Evolutionary conservation across 345 rosid genomes (phyloP), one percentile per base, ranked within the genome.

Genomic region (Stellera chamaejasme): DNA sequence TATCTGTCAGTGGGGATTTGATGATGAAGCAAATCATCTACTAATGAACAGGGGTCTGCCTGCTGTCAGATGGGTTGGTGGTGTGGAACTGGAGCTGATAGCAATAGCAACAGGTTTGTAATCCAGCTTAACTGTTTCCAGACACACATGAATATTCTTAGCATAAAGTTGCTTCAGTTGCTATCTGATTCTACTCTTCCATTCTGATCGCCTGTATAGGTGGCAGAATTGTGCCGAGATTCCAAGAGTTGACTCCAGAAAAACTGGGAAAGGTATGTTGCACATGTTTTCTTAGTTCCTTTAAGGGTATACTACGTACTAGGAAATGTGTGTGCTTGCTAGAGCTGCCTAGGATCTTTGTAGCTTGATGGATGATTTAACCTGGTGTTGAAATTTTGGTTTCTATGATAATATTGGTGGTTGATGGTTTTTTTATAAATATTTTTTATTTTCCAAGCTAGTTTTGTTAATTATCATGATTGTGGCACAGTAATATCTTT

Each of bases 61-160:
- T 66, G 97, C 97, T 42, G 95, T 90, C 25, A 82, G 97, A 60
- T 90, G 97, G 97, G 97, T 90, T 15, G 97, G 97, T 55, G 95
- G 97, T 59, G 97, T 90, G 50, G 97, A 90, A 72, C 65, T 90
- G 68, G 97, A 90, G 72, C 88, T 90, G 56, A 90, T 90, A 56
- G 97, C 97, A 26, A 90, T 87, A 62, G 97, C 97, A 57, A 90
- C 97, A 65, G 97, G 96, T 84, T 48, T 49, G 66, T 72, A 11
- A 43, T 15, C 15, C 41, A 58, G 25, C 15, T 60, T 27, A 6
- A 10, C 13, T 19, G 0, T 32, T 32, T 32, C 39, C 39, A 32
- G 39, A 32, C 7, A 4, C 7, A 3, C 39, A 32, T 32, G 39
- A 10, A 13, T 49, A 4, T 32, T 32, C 0, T 32, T 32, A 32